These are phyloP conservation scores for Apostasia shenzhenica DNA, from an alignment of 106 monocot genomes.

Conservation along the genomic window DNA sequence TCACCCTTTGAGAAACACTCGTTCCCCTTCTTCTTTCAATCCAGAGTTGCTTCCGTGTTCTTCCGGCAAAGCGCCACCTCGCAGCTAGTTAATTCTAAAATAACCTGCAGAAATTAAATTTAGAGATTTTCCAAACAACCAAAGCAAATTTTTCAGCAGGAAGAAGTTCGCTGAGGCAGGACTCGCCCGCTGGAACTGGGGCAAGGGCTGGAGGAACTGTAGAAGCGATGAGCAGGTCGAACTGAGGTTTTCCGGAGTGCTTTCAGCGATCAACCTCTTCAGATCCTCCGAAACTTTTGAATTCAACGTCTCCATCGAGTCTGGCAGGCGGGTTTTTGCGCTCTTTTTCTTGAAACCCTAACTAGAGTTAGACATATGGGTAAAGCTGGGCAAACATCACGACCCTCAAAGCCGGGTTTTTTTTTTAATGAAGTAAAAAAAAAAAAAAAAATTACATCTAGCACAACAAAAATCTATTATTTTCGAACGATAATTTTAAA, in stretches of 20 bases:
- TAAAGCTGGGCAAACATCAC: no score
- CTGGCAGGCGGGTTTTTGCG: no score
- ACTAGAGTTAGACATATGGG: no score
- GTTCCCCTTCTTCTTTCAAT: slow-evolving; percentile 68
- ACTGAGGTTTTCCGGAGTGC: slow-evolving; percentile 42
- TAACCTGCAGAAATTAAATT: slow-evolving; percentile 33
- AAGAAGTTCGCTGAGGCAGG: neutral
- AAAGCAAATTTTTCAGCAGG: neutral
- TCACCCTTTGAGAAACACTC: slow-evolving; percentile 51
- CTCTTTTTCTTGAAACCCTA: no score
- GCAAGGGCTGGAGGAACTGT: slow-evolving; percentile 28
- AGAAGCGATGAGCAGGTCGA: slow-evolving; percentile 42
- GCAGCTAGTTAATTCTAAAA: slow-evolving; percentile 55
- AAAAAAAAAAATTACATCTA: no score
- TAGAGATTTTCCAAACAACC: neutral
- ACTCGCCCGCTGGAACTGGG: slow-evolving; percentile 60
- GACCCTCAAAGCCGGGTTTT: no score
- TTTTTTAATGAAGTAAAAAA: no score
- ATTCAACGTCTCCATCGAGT: slow-evolving; percentile 62
- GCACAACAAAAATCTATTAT: no score
- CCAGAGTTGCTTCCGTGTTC: slow-evolving; percentile 35
- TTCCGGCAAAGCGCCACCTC: slow-evolving; percentile 72
- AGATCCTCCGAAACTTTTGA: slow-evolving; percentile 48
- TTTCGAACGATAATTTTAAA: no score
- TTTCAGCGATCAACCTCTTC: slow-evolving; percentile 39